Evolutionary conservation across 805 yeast species (phyloP), one percentile per base, ranked within the genome.

Genomic region (Candida lessepsii): DNA sequence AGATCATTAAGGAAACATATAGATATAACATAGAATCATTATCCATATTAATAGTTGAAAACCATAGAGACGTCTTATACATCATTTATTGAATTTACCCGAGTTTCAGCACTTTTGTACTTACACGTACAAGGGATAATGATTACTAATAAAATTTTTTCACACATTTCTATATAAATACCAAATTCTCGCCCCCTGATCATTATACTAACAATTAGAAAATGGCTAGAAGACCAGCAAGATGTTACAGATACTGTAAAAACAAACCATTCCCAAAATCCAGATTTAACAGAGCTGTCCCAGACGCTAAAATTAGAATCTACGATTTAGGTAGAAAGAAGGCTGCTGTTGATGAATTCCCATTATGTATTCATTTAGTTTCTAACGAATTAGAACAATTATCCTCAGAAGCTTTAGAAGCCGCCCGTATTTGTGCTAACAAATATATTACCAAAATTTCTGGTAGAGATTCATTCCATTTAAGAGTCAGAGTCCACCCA

Each of bases 231-330:
- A 91, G 98, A 86, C 99, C 99, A 77, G 99, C 99, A 83, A 88
- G 98, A 85, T 93, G 99, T 83, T 93, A 93, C 96, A 89, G 99
- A 82, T 93, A 91, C 95, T 95, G 96, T 86, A 93, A 93, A 87
- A 93, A 93, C 96, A 93, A 93, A 83, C 99, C 99, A 69, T 93
- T 82, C 86, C 99, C 99, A 81, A 93, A 93, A 84, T 90, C 98
- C 67, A 90, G 99, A 80, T 93, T 90, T 89, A 93, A 93, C 91
- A 91, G 99, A 84, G 98, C 97, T 79, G 99, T 93, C 71, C 99
- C 99, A 77, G 99, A 93, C 78, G 82, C 98, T 64, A 93, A 93
- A 88, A 89, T 93, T 75, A 88, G 97, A 81, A 89, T 93, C 75
- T 93, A 85, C 75, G 99, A 93, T 78, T 82, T 93, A 70, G 99